Evolutionary conservation across 805 yeast genomes (phyloP), one percentile per base, ranked within the genome.

Genomic region (Hanseniaspora occidentalis): DNA sequence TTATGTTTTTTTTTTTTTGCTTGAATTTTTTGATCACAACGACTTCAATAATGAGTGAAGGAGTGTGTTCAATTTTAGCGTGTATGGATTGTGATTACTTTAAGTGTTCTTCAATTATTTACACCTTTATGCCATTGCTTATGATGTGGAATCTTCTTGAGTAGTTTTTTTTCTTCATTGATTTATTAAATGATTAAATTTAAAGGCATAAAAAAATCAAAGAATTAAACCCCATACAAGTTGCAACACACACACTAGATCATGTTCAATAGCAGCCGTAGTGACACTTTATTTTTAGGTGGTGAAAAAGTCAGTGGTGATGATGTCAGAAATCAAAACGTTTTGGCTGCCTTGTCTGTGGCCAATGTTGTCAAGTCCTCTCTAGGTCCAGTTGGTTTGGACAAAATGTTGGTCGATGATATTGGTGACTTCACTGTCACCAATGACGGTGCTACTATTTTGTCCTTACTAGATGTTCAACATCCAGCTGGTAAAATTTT

Each of bases 351-450:
- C 69, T 62, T 78, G 50, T 84, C 86, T 9, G 84, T 79, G 31
- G 84, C 84, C 14, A 82, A 79, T 53, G 69, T 79, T 40, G 84
- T 79, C 35, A 88, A 88, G 60, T 79, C 96, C 11, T 88, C 97
- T 1, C 67, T 92, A 43, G 99, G 99, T 4, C 99, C 99, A 7
- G 97, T 92, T 26, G 99, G 99, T 21, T 70, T 92, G 40, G 99
- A 92, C 66, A 92, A 92, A 67, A 92, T 92, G 96, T 71, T 92
- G 37, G 99, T 92, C 31, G 99, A 92, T 62, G 98, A 92, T 56
- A 94, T 92, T 63, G 98, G 98, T 47, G 98, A 94, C 64, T 96
- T 92, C 36, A 88, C 96, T 5, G 96, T 92, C 38, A 92, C 99
- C 36, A 92, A 92, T 63, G 99, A 92, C 62, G 99, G 99, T 49